These are phyloP conservation scores for Melampsora americana DNA, from an alignment of 1,284 basidiomycete genomes.

Conservation along the genomic window DNA sequence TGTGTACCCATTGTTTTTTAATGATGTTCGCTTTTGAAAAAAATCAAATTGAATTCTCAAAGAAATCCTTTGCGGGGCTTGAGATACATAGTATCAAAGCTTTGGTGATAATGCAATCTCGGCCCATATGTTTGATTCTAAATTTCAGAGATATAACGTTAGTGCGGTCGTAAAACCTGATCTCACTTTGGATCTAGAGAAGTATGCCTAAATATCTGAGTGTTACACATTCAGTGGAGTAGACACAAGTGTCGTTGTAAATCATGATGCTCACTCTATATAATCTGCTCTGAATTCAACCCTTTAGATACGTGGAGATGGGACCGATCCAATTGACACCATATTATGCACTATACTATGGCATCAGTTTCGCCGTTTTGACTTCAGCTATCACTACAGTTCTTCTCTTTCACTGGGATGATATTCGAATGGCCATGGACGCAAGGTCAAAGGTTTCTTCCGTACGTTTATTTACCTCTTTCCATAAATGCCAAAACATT, in stretches of 20 bases:
- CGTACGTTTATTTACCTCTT: neutral
- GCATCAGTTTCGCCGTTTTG: slow-evolving; percentile 33
- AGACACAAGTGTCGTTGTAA: neutral
- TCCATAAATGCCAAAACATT: neutral
- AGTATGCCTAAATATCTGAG: slow-evolving; percentile 11
- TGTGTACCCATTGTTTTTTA: slow-evolving; percentile 9
- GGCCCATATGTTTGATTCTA: slow-evolving; percentile 22
- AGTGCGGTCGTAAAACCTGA: slow-evolving; percentile 33
- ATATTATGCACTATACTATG: slow-evolving; percentile 40
- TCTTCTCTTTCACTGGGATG: slow-evolving; percentile 28
- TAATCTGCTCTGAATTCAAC: neutral
- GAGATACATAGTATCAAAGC: slow-evolving; percentile 21
- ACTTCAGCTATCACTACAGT: slow-evolving; percentile 37
- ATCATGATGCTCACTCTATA: neutral
- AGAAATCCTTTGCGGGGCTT: neutral
- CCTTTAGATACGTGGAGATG: slow-evolving; percentile 32
- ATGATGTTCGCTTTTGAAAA: neutral
- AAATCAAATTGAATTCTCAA: no score
- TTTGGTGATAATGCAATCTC: slow-evolving; percentile 42
- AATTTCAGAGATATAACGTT: slow-evolving; percentile 37
- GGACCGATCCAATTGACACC: slow-evolving; percentile 40
- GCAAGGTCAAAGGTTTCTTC: slow-evolving; percentile 25
- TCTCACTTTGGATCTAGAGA: slow-evolving; percentile 31
- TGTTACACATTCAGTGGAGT: neutral
- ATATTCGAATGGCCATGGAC: slow-evolving; percentile 25